A percentile compares a stretch with the other conserved stretches of the same genome.
Conservation (phyloP, 2,329 filamentous ascomycete genomes). For the Diplodia mutila region DNA sequence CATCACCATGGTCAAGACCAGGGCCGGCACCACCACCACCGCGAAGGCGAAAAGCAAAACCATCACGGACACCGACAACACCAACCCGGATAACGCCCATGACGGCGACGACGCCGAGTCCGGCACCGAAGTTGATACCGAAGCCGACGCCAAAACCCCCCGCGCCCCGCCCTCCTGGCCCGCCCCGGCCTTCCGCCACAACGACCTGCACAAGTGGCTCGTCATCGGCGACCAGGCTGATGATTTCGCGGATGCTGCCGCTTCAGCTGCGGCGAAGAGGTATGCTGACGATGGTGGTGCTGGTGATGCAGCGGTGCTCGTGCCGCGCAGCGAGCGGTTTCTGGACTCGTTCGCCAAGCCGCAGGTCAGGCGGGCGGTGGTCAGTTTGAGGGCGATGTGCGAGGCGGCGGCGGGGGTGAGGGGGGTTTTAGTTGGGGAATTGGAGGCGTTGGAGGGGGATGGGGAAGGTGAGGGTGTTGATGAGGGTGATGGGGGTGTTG, state of each 20-base stretch:
- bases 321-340: neutral
- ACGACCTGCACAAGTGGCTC: constrained; percentile 20
- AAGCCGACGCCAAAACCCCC: neutral
- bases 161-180: neutral
- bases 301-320: neutral
- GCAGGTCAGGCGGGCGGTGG: neutral
- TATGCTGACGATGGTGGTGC: neutral
- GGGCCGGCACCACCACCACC: too few species aligned
- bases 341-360: neutral
- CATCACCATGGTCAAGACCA: too few species aligned
- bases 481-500: neutral
- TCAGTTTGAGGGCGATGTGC: neutral
- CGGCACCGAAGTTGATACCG: too few species aligned
- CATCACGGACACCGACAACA: neutral
- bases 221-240: neutral
- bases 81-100: too few species aligned
- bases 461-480: neutral
- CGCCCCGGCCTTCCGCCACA: neutral
- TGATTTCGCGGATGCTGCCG: neutral
- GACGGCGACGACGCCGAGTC: neutral
- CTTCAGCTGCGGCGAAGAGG: neutral
- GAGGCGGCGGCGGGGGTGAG: neutral
- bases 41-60: too few species aligned
- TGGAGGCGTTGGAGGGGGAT: neutral
- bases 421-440: neutral